Conservation (phyloP, 345 rosid species). For the Psidium friedrichsthalianum region DNA sequence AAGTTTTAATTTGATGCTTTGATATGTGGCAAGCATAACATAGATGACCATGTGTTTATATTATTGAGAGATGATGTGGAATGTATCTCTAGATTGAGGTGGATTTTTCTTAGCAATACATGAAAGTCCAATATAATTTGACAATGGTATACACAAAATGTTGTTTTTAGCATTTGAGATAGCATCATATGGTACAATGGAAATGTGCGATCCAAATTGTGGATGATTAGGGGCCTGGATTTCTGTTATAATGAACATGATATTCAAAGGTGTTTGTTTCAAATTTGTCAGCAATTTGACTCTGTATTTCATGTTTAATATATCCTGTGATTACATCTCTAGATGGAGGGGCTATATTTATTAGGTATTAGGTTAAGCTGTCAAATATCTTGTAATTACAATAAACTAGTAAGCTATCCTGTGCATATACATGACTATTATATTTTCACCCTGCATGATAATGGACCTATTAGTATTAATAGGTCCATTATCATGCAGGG, state of each 20-base stretch:
- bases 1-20: not conserved
- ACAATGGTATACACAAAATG: not conserved
- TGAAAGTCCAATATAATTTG: not conserved
- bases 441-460: not conserved
- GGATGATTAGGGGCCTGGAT: not conserved
- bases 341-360: not conserved
- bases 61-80: not conserved
- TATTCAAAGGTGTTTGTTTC: not conserved
- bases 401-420: not conserved
- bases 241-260: not conserved
- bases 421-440: not conserved
- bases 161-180: not conserved
- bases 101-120: not conserved
- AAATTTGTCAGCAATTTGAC: not conserved
- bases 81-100: not conserved
- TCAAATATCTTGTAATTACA: not conserved
- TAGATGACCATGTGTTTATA: not conserved
- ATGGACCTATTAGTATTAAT: not conserved
- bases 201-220: not conserved
- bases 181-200: not conserved
- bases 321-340: not conserved
- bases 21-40: not conserved
- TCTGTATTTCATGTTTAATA: not conserved
- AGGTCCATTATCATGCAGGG: not conserved
- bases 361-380: not conserved